Evolutionary conservation across 495 filamentous ascomycete genomes (phyloP), one percentile per base, ranked within the genome.

Genomic region (Acidomyces sp.): DNA sequence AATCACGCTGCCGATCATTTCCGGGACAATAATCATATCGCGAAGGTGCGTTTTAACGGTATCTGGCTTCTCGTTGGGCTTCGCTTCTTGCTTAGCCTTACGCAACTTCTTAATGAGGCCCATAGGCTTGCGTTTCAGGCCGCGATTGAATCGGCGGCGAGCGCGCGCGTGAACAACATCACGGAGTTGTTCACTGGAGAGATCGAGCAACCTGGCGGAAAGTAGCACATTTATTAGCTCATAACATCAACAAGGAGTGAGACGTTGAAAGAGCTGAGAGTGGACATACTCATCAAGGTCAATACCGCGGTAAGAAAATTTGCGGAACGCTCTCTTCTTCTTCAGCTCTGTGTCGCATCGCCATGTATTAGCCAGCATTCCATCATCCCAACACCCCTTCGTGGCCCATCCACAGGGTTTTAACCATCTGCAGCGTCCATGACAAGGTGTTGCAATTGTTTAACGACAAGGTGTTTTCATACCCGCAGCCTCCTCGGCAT

Each of bases 61-160:
- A 62, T 95, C 90, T 56, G 75, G 85, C 78, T 96, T 96, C 86
- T 97, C 90, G 73, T 97, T 97, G 58, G 90, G 92, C 74, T 86
- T 90, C 54, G 90, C 90, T 75, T 96, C 88, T 69, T 95, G 87
- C 82, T 97, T 97, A 58, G 90, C 80, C 72, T 93, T 94, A 67
- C 90, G 90, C 56, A 97, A 81, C 76, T 95, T 96, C 79, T 95
- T 95, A 75, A 97, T 96, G 55, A 97, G 72, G 55, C 92, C 92
- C 90, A 96, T 95, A 61, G 90, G 90, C 78, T 93, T 93, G 73
- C 90, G 90, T 79, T 96, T 96, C 48, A 97, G 77, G 55, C 90
- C 90, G 45, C 90, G 86, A 80, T 96, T 94, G 81, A 97, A 95
- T 63, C 92, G 79, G 64, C 90, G 78, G 66, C 90, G 90, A 62